phyloP scores from a whole-genome alignment of 495 filamentous ascomycete species.

The Penicillium turbatum region DNA sequence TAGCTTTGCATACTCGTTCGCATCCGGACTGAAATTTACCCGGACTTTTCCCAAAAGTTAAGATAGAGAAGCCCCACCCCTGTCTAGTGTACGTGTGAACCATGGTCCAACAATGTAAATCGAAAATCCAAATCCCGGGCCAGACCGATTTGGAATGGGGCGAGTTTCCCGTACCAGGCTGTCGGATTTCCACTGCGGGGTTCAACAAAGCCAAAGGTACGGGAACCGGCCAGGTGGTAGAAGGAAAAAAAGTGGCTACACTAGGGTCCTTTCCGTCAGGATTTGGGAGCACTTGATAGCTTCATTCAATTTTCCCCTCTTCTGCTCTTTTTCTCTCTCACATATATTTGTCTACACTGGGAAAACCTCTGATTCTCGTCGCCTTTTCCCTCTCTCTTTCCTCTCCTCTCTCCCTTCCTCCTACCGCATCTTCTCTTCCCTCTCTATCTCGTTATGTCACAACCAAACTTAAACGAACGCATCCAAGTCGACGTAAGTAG shows the following conservation, averaged over 20 bases:
- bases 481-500: constrained; percentile 40
- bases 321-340: background rate
- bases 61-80: too few species aligned
- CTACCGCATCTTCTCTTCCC: too few species aligned
- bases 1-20: too few species aligned
- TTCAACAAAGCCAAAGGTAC: background rate
- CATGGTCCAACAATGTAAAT: background rate
- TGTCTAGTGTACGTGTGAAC: background rate
- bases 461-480: constrained; percentile 32
- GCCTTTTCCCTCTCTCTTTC: background rate
- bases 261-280: constrained; percentile 15
- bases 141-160: constrained; percentile 3
- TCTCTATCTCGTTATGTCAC: constrained; percentile 24
- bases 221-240: background rate
- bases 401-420: background rate
- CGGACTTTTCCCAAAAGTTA: background rate
- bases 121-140: constrained; percentile 1
- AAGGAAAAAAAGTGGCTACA: background rate
- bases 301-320: constrained; percentile 11
- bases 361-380: background rate
- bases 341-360: background rate
- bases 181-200: constrained; percentile 6
- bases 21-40: background rate
- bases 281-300: constrained; percentile 12
- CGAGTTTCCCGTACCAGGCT: background rate